Base-by-base conservation (phyloP, 2,329 filamentous ascomycete species). In the Fusarium circinatum region DNA sequence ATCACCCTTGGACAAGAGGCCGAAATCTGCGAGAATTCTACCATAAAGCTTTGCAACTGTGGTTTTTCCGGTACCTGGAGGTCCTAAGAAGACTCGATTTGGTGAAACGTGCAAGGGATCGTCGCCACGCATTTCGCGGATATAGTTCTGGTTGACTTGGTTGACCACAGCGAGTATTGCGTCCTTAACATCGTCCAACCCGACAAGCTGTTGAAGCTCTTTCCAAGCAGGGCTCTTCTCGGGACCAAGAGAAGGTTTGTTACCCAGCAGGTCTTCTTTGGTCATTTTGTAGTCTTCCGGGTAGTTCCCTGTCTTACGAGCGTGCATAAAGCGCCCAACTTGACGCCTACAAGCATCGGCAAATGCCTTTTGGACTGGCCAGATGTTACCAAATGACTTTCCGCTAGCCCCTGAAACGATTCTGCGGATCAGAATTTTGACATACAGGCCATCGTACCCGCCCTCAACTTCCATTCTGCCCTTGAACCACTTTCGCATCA, bases 41-140 rank as follows among this genome's bases (percentile, higher is more conserved):
- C 91, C 92, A 73, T 94, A 94, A 0, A 94, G 80, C 77, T 92
- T 93, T 0, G 91, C 93, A 0, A 94, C 90, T 0, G 91, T 90
- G 0, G 92, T 94, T 77, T 94, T 94, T 0, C 92, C 92, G 0
- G 92, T 94, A 0, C 93, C 92, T 0, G 93, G 92, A 10, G 86
- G 87, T 1, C 93, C 93, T 3, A 94, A 79, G 68, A 94, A 93
- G n/a, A 93, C 88, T 12, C 86, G 85, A 78, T 94, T 94, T 1
- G 94, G 83, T 0, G 86, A 89, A 65, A 89, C 88, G 61, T 90
- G 82, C 1, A 94, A 81, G 0, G 85, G 80, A 0, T 86, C 84
- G 75, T 91, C 84, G 68, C 93, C 91, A 0, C 84, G 76, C 1
- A 94, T 81, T 75, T 94, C 92, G 2, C 91, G 84, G 14, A 85